Evolutionary conservation across 2,329 filamentous ascomycete genomes (phyloP), one percentile per base, ranked within the genome.

Genomic region (Penicillium sp.): DNA sequence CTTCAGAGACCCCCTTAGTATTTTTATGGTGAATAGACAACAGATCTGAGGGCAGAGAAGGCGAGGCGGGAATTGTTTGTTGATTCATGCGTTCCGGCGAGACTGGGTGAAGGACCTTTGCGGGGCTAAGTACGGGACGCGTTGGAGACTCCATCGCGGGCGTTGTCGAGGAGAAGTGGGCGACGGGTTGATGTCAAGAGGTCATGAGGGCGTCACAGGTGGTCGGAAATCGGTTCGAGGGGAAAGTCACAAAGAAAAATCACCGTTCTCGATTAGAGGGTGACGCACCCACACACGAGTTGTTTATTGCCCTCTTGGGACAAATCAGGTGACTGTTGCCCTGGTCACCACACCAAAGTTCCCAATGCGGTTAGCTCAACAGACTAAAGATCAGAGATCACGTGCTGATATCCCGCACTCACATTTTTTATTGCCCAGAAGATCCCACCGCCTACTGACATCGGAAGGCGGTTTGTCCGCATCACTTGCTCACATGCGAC

Each of bases 61-160:
- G 74, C 1, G 76, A 77, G 16, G 63, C 65, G 34, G 69, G 69
- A 41, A 74, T 62, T 38, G 63, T 68, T 65, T 77, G 74, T 65
- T 78, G 74, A 59, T 79, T 79, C 56, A 78, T 74, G 42, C 76
- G 75, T 56, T 78, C 74, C 23, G 76, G 74, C n/a, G 77, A 77
- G 5, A 78, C 56, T 47, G 75, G 75, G 50, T 73, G 69, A 33
- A 79, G 69, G 34, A 65, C 68, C 50, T 69, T 70, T 38, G 71
- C 62, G 34, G 70, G 65, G 45, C 68, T 70, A 41, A 66, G 64
- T 57, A 63, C 50, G 26, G 61, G 62, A 58, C 65, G 64, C 45
- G 67, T 66, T 56, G 70, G 68, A 45, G 70, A 71, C 46, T 72
- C 70, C 71, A 73, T 73, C 51, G 56, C 56, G 49, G 53, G 41